phyloP scores from a whole-genome alignment of 2,329 filamentous ascomycete genomes.

The Dactylellina drechsleri region DNA sequence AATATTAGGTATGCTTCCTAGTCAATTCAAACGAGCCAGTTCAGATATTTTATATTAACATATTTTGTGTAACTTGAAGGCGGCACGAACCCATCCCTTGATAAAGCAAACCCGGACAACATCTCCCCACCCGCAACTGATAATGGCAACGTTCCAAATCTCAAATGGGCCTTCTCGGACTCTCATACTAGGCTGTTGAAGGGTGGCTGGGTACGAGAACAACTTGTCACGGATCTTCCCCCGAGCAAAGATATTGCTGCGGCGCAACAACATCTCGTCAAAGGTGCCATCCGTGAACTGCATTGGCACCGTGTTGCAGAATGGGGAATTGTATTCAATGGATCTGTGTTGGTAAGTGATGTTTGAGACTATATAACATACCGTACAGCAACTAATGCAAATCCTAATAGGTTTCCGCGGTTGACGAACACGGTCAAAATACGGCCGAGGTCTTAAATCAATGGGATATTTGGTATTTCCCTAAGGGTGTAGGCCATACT shows the following conservation, averaged over 20 bases:
- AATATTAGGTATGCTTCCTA: constrained; percentile 65
- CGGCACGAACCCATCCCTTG: constrained; percentile 71
- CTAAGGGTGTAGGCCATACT: constrained; percentile 72
- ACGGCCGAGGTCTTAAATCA: constrained; percentile 68
- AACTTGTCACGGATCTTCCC: constrained; percentile 74
- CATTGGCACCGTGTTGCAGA: constrained; percentile 76
- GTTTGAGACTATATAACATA: not conserved
- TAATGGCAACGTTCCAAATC: constrained; percentile 71
- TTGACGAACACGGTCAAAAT: constrained; percentile 71
- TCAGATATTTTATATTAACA: too few relatives aligned
- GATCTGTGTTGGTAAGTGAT: constrained; percentile 64
- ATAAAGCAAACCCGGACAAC: constrained; percentile 72
- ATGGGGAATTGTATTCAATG: constrained; percentile 73
- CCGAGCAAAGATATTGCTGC: constrained; percentile 73
- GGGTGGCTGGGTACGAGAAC: constrained; percentile 74
- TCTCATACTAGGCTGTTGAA: constrained; percentile 59
- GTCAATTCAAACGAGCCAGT: not conserved
- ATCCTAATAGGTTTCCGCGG: constrained; percentile 65
- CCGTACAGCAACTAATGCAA: not conserved
- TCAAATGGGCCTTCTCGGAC: constrained; percentile 47
- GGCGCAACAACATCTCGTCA: constrained; percentile 75
- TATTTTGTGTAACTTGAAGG: constrained; percentile 62
- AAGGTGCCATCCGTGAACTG: constrained; percentile 73
- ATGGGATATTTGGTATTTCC: constrained; percentile 76
- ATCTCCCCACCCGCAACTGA: constrained; percentile 72